Percentiles rank a stretch among this genome's conserved stretches.
Evolutionary conservation across 768 basidiomycete genomes (phyloP).

Genomic region (Phylloporus rhodoxanthus): DNA sequence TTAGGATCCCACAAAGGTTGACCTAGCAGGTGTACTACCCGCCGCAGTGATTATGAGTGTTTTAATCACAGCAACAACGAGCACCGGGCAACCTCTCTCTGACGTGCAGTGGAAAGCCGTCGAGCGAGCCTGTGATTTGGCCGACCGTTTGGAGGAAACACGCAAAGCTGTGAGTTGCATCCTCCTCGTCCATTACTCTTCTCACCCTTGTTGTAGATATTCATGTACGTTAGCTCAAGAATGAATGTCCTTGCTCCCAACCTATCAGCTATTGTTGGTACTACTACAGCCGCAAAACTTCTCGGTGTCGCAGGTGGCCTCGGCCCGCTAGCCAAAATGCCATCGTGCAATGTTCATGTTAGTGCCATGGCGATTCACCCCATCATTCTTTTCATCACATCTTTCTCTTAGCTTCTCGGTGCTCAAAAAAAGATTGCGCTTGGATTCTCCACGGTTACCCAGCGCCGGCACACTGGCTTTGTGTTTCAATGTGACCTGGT

Average conservation of each 20-base stretch:
- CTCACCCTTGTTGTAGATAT: conserved; percentile 56
- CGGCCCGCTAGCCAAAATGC: conserved; percentile 86
- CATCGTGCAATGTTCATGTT: conserved; percentile 91
- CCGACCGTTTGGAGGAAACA: conserved; percentile 81
- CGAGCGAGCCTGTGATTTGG: conserved; percentile 80
- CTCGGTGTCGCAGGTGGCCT: conserved; percentile 96
- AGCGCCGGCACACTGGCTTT: conserved; percentile 92
- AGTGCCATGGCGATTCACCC: conserved; percentile 24
- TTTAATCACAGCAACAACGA: conserved; percentile 90
- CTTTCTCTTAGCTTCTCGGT: conserved; percentile 69
- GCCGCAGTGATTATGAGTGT: conserved; percentile 94
- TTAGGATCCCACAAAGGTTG: conserved; percentile 83
- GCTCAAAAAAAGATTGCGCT: conserved; percentile 90
- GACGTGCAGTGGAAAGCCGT: conserved; percentile 76
- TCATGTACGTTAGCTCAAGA: conserved; percentile 98
- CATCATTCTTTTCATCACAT: conserved; percentile 1
- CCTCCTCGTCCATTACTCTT: not conserved
- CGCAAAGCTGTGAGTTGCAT: conserved; percentile 63
- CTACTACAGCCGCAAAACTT: conserved; percentile 96
- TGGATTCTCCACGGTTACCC: conserved; percentile 83
- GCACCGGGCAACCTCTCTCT: conserved; percentile 66
- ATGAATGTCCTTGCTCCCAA: conserved; percentile 99
- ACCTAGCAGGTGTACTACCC: conserved; percentile 73
- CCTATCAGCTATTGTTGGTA: conserved; percentile 96
- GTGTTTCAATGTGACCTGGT: conserved; percentile 92